Base-by-base conservation (phyloP, 2,329 filamentous ascomycete genomes). In the Phaeosphaeria sp. region DNA sequence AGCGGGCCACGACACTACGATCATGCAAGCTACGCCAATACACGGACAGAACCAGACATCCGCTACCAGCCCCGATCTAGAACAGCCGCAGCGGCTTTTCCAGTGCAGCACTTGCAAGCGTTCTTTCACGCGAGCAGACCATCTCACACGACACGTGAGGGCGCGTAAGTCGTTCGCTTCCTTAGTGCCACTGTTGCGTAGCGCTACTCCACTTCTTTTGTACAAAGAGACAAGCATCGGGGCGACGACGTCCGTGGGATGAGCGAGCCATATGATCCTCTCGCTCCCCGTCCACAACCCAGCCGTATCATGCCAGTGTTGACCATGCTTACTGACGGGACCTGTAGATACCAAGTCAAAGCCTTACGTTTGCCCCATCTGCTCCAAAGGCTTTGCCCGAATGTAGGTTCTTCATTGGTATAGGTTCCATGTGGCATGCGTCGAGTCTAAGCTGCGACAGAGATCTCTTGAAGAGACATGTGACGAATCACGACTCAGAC, bases 51-150 rank as follows among this genome's bases (percentile, higher is more conserved):
- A 39, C 4, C 62, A 56, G 49, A 30, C 22, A 17, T 18, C 30
- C 10, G 51, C 56, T 33, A 51, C 66, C 46, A 59, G 56, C 41
- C 58, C 66, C 18, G 64, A 69, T 52, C 36, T 57, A 47, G 66
- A 67, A 20, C 61, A 64, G 49, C 54, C 62, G 2, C 60, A 64
- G 36, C 66, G 71, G 22, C 64, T 71, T 23, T 84, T 83, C 64
- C 81, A 82, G 65, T 85, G 83, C 64, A 81, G 81, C 58, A 81
- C 81, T 52, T 85, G 83, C 68, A 78, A 79, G 58, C 82, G 81
- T 50, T 80, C 77, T 52, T 85, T 85, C 69, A 81, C 80, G 11
- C 77, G 83, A 25, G 78, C 82, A 4, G 83, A 85, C 67, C 83
- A 85, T 69, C 74, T 85, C 22, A 80, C 79, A 52, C 80, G 83